Percentiles rank a stretch among this genome's conserved stretches.
Conservation (phyloP, 2,329 filamentous ascomycete species). For the Chaetomium olivaceum region DNA sequence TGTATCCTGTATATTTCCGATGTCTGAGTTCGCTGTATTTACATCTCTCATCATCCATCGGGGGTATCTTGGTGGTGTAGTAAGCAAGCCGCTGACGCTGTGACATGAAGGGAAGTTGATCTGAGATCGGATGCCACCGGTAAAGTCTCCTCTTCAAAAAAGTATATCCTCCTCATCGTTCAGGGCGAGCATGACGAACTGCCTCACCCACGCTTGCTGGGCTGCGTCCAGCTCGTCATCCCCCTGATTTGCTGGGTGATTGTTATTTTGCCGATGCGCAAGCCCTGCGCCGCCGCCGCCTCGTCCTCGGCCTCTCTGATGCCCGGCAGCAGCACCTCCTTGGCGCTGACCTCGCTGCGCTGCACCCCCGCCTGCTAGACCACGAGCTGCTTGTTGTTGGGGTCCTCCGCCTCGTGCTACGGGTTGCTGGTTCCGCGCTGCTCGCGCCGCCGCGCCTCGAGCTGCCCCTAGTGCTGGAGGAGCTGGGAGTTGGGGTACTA, state of each 20-base stretch:
- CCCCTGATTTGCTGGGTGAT: conserved; percentile 27
- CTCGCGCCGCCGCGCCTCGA: conserved; percentile 18
- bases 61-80: conserved; percentile 7
- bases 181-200: conserved; percentile 56
- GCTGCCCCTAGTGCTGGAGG: conserved; percentile 13
- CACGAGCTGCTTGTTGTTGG: conserved; percentile 23
- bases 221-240: conserved; percentile 44
- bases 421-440: conserved; percentile 16
- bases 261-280: conserved; percentile 32
- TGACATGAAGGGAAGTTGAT: neutral
- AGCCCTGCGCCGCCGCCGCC: conserved; percentile 16
- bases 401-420: conserved; percentile 19
- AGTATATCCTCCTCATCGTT: conserved; percentile 53
- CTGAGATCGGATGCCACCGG: neutral
- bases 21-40: neutral
- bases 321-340: conserved; percentile 3
- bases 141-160: conserved; percentile 50
- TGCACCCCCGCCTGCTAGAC: conserved; percentile 14
- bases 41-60: neutral
- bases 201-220: conserved; percentile 55
- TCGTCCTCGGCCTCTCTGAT: conserved; percentile 19
- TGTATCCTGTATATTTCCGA: neutral
- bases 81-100: neutral
- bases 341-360: conserved; percentile 20
- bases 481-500: conserved; percentile 13